Evolutionary conservation across 768 basidiomycete species (phyloP).

Genomic region (Boletus tomentosulus): DNA sequence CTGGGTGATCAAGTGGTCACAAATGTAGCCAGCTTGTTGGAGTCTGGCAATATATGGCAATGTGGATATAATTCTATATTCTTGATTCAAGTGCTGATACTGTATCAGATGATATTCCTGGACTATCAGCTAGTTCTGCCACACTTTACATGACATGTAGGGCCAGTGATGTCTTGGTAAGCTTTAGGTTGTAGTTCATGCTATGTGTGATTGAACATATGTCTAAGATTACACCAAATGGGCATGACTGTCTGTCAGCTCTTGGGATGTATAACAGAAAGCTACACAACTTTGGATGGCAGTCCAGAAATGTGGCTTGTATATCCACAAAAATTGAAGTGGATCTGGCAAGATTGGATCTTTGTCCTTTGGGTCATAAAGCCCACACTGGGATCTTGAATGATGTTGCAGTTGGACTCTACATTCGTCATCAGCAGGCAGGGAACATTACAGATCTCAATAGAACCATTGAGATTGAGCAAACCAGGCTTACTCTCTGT

Average conservation of each 20-base stretch:
- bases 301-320: background rate
- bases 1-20: background rate
- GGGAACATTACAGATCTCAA: no score
- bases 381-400: no score
- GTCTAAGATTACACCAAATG: background rate
- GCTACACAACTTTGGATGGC: background rate
- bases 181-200: background rate
- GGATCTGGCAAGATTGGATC: no score
- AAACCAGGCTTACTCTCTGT: no score
- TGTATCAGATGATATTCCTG: background rate
- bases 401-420: no score
- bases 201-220: background rate
- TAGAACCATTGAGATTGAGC: no score
- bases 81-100: background rate
- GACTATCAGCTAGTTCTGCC: background rate
- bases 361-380: no score
- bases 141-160: background rate
- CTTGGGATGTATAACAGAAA: background rate
- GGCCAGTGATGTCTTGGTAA: background rate
- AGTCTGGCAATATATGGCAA: background rate
- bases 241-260: background rate
- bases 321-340: background rate
- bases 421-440: no score
- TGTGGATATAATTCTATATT: background rate
- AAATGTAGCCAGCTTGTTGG: background rate